phyloP scores from a whole-genome alignment of 2,329 filamentous ascomycete species.

The Monascus ruber region DNA sequence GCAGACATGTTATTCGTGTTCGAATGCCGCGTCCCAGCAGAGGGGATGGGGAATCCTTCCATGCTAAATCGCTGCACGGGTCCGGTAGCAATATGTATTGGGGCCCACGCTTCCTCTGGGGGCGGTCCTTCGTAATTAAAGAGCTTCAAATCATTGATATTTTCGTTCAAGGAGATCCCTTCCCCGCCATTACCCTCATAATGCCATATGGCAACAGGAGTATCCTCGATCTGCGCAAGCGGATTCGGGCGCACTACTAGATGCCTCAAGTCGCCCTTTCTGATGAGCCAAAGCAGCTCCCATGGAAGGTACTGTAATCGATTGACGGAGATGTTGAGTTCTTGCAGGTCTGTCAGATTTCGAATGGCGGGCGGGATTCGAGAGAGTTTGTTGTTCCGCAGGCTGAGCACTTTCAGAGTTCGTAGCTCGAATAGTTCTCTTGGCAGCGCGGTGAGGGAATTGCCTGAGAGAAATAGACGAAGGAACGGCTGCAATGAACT shows the following conservation, averaged over 20 bases:
- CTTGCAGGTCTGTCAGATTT: slow-evolving; percentile 30
- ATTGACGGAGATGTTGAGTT: slow-evolving; percentile 36
- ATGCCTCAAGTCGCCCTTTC: slow-evolving; percentile 26
- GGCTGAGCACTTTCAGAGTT: slow-evolving; percentile 32
- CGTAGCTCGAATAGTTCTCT: slow-evolving; percentile 32
- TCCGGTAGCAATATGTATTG: slow-evolving; percentile 27
- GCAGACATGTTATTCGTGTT: background rate
- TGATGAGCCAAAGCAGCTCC: slow-evolving; percentile 32
- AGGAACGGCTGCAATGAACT: slow-evolving; percentile 31
- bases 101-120: slow-evolving; percentile 21
- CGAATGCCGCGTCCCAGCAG: slow-evolving; percentile 2
- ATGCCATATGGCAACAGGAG: slow-evolving; percentile 22
- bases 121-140: slow-evolving; percentile 14
- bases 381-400: slow-evolving; percentile 35
- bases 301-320: slow-evolving; percentile 32
- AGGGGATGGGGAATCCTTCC: slow-evolving; percentile 18
- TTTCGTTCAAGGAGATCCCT: background rate
- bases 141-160: slow-evolving; percentile 6
- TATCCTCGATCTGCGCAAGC: slow-evolving; percentile 21
- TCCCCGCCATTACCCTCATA: slow-evolving; percentile 6
- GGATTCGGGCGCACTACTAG: slow-evolving; percentile 31
- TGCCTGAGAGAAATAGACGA: slow-evolving; percentile 33
- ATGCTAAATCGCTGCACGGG: slow-evolving; percentile 21
- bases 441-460: slow-evolving; percentile 25
- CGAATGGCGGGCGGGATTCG: slow-evolving; percentile 31